phyloP scores from a whole-genome alignment of 805 yeast genomes.

The Wickerhamiella parazyma region DNA sequence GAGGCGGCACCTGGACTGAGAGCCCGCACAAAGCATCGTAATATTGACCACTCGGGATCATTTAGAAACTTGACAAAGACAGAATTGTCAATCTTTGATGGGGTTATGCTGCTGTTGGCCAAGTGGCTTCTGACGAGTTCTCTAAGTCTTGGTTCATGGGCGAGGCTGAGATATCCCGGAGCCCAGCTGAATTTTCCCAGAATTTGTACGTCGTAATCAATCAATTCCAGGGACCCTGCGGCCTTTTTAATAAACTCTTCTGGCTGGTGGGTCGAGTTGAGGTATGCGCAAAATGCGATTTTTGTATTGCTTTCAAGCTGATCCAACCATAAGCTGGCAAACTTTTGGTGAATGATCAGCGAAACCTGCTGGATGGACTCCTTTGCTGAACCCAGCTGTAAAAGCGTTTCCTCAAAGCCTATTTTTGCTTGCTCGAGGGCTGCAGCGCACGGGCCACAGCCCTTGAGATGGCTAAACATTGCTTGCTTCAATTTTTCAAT shows the following conservation, averaged over 20 bases:
- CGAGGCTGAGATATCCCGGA: background rate
- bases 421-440: background rate
- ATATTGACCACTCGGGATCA: no score
- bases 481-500: background rate
- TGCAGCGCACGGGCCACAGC: background rate
- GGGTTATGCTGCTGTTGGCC: no score
- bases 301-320: background rate
- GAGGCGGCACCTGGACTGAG: no score
- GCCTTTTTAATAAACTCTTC: background rate
- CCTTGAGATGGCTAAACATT: background rate
- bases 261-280: background rate
- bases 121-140: background rate
- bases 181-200: background rate
- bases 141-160: background rate
- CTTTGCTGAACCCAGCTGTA: background rate
- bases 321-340: background rate
- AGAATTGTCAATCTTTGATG: no score
- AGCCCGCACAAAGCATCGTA: no score
- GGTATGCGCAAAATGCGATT: background rate
- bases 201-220: background rate
- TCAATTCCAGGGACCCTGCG: background rate
- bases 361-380: background rate
- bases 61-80: no score
- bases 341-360: background rate
- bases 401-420: background rate